Base-by-base conservation (phyloP, 2,329 filamentous ascomycete genomes). In the Paecilomyces variotii region DNA sequence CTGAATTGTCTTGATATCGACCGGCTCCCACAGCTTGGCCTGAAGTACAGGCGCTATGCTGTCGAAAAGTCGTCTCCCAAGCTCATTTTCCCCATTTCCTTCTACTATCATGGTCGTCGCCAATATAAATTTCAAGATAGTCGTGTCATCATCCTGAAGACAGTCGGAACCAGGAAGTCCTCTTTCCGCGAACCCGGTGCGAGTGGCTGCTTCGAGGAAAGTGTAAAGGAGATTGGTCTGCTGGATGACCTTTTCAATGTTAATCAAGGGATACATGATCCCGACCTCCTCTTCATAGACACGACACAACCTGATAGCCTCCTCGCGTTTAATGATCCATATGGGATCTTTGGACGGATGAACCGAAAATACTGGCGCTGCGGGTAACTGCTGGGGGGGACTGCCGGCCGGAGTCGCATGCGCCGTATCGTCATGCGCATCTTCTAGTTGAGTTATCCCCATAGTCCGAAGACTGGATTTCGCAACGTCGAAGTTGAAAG, bases 271-370 rank as follows among this genome's bases (percentile, higher is more conserved):
- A 71, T 96, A 96, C 90, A 96, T 95, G 67, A 93, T 84, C 51
- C 90, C 90, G 67, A 95, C 87, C 70, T 97, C 92, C 66, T 97
- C 91, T 64, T 96, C 89, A 68, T 94, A 93, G 0, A 95, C 79
- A 12, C 84, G 81, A 63, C 90, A 90, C 12, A 97, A 76, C 1
- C 90, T 84, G 24, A 93, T 73, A 67, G 94, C 90, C 68, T 97
- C 91, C 35, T 91, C 85, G 67, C 87, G 87, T 57, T 84, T 83
- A 54, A 95, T 83, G 6, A 86, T 81, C 84, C 91, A 92, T 28
- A 97, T 82, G 0, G 91, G 91, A 69, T 97, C 93, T 67, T 87
- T 80, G 61, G 77, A 76, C 1, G 69, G 75, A 68, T 80, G 80
- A 26, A 77, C 69, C 14, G 64, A 66, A 54, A 69, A 64, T 5